A percentile compares a stretch with the other conserved stretches of the same genome.
Conservation (phyloP, 352 stramenopile species). For the Pythium utonaiense region DNA sequence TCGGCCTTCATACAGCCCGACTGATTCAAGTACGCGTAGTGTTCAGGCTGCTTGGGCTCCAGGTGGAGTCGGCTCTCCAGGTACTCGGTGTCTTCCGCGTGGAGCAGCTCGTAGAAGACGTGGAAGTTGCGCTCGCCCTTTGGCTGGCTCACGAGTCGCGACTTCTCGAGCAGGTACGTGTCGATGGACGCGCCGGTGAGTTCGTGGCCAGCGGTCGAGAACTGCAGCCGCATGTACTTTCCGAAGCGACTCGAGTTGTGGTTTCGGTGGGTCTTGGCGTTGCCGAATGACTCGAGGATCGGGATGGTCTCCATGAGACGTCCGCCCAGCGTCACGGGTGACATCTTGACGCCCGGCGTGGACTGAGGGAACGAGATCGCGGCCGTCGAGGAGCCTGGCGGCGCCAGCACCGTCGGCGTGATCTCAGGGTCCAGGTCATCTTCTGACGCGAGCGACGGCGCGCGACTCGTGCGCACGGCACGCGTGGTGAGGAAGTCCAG, state of each 20-base stretch:
- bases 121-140: conserved; percentile 84
- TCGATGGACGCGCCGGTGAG: conserved; percentile 75
- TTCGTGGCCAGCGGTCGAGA: conserved; percentile 66
- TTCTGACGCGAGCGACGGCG: conserved; percentile 51
- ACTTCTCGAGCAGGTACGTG: conserved; percentile 83
- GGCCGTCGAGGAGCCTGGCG: conserved; percentile 43
- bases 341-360: conserved; percentile 44
- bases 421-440: conserved; percentile 62
- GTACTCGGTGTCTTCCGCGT: conserved; percentile 51
- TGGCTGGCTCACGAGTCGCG: conserved; percentile 71
- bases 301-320: conserved; percentile 88
- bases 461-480: conserved; percentile 41
- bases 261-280: conserved; percentile 87
- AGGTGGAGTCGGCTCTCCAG: conserved; percentile 57
- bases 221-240: conserved; percentile 90
- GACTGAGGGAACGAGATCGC: conserved; percentile 77
- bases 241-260: conserved; percentile 91
- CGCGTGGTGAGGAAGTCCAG: conserved; percentile 81
- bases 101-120: conserved; percentile 82
- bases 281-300: conserved; percentile 89
- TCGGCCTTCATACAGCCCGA: conserved; percentile 91
- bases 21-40: conserved; percentile 94
- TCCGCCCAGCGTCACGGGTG: conserved; percentile 63
- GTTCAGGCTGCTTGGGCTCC: conserved; percentile 67
- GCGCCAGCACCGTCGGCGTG: conserved; percentile 29